Evolutionary conservation across 495 filamentous ascomycete genomes (phyloP).

Genomic region (Glutinoglossum americanum): DNA sequence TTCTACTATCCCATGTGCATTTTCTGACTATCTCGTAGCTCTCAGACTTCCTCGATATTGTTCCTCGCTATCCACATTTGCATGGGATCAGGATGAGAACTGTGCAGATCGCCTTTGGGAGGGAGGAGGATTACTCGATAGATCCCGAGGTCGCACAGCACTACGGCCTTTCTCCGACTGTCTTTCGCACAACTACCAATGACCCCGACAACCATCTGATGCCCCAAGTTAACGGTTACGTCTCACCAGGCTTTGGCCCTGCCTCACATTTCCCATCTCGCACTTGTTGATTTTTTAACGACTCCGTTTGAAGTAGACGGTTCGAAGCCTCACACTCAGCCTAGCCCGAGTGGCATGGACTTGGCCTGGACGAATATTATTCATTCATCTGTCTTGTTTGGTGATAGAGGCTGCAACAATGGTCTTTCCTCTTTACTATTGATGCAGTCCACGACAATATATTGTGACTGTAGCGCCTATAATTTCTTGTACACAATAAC

Average conservation of each 20-base stretch:
- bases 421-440: background rate
- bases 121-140: background rate
- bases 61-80: constrained; percentile 3
- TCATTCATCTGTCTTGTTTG: background rate
- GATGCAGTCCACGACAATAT: background rate
- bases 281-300: background rate
- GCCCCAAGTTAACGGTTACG: background rate
- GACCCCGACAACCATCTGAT: background rate
- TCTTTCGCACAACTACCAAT: background rate
- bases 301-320: background rate
- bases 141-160: background rate
- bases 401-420: background rate
- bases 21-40: background rate
- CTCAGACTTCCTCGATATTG: constrained; percentile 6
- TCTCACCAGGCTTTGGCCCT: background rate
- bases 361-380: background rate
- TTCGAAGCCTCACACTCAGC: background rate
- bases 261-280: background rate
- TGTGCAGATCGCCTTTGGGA: background rate
- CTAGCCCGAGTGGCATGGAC: background rate
- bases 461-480: background rate
- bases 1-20: background rate
- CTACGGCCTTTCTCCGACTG: background rate
- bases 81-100: background rate
- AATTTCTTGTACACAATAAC: background rate